These are phyloP conservation scores for Suillus plorans DNA, from an alignment of 768 basidiomycete genomes.

Conservation along the genomic window DNA sequence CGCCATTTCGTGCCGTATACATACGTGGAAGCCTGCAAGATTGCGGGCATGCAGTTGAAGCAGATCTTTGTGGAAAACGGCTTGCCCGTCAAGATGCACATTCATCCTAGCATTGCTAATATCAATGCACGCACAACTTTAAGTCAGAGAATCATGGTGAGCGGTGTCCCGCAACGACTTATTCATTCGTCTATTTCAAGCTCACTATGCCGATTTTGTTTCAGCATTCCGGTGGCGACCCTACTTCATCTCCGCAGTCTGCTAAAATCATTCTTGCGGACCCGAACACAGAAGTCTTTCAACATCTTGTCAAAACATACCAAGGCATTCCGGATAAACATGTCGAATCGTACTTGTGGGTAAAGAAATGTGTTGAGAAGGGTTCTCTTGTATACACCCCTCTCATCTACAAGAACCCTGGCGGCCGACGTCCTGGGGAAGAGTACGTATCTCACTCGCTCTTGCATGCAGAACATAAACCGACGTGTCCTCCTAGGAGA, in stretches of 20 bases:
- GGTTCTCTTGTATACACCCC: conserved; percentile 67
- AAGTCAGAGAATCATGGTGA: conserved; percentile 69
- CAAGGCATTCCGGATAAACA: conserved; percentile 71
- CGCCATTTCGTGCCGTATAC: conserved; percentile 79
- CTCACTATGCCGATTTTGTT: not conserved
- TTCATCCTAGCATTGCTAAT: conserved; percentile 79
- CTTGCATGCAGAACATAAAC: conserved; percentile 1
- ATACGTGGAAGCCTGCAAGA: conserved; percentile 82
- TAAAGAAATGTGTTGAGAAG: conserved; percentile 79
- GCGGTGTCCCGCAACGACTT: conserved; percentile 13
- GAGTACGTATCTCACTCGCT: conserved; percentile 49
- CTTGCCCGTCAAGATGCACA: conserved; percentile 69
- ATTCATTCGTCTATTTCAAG: not conserved
- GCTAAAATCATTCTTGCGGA: conserved; percentile 80
- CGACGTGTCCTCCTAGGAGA: conserved; percentile 43
- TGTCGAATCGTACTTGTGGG: conserved; percentile 81
- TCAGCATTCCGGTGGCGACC: conserved; percentile 82
- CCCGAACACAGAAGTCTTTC: conserved; percentile 74
- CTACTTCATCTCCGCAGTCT: conserved; percentile 64
- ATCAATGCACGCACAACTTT: conserved; percentile 68
- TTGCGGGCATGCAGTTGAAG: conserved; percentile 68
- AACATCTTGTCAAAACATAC: conserved; percentile 69
- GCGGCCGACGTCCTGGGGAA: conserved; percentile 77
- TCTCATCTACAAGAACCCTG: conserved; percentile 80
- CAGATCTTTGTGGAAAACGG: conserved; percentile 75